Base-by-base conservation (phyloP, 345 rosid species). In the Mercurialis annua region DNA sequence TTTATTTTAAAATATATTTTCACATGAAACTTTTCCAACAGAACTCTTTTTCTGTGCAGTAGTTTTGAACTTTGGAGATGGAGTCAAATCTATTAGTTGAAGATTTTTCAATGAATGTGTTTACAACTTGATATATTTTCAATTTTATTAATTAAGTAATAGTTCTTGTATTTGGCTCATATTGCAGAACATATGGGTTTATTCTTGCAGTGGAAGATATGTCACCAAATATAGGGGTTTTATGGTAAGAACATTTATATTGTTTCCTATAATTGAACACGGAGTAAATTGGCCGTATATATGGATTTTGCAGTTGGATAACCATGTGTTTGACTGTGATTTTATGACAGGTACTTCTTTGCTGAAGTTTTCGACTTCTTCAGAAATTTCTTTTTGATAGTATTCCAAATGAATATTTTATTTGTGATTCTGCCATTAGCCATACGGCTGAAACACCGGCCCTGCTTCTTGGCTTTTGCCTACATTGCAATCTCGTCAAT, bases 321-420 rank as follows among this genome's bases (percentile, higher is more conserved):
- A 14, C 29, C 15, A 55, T 54, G 26, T 65, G 26, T 61, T 66
- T 60, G 15, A 65, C 57, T 65, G 68, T 64, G 2, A 52, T 76
- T 59, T 68, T 67, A 21, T 54, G 60, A 81, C 88, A 89, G 98
- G 98, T 88, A 94, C 83, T 91, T 94, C 89, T 91, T 89, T 75
- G 99, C 99, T 1, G 98, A 94, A 85, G 98, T 91, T 68, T 91
- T 89, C 50, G 85, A 87, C 54, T 91, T 87, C 78, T 89, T 91
- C 88, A 80, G 93, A 81, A 83, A 76, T 61, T 94, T 94, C 85
- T 94, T 94, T 74, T 70, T 89, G 81, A 86, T 89, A 64, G 97
- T 94, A 66, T 94, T 94, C 84, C 95, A 87, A 69, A 68, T 79
- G 71, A 91, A 89, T 79, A 84, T 89, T 68, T 59, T 91, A 64